phyloP scores from a whole-genome alignment of 495 filamentous ascomycete genomes.

The Penicillium soppii region DNA sequence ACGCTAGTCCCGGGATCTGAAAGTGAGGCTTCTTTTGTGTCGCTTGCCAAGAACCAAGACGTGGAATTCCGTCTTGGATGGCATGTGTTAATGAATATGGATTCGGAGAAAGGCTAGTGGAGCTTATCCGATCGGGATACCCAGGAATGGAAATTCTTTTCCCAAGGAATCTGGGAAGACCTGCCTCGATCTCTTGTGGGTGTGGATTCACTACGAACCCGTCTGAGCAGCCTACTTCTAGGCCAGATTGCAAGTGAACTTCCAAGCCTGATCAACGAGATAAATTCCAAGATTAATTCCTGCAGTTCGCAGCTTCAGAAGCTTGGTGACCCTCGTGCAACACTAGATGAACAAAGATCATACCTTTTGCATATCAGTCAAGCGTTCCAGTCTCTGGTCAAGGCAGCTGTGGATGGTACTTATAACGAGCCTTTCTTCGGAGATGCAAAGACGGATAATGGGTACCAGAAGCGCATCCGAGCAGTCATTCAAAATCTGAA shows the following conservation, averaged over 20 bases:
- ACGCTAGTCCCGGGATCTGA: slow-evolving; percentile 24
- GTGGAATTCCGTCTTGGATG: slow-evolving; percentile 63
- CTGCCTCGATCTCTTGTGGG: slow-evolving; percentile 27
- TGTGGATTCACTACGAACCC: slow-evolving; percentile 36
- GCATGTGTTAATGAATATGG: slow-evolving; percentile 65
- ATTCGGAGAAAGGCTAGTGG: slow-evolving; percentile 39
- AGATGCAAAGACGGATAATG: slow-evolving; percentile 32
- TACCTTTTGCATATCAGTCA: slow-evolving; percentile 56
- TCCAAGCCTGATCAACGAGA: slow-evolving; percentile 30
- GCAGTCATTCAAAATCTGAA: slow-evolving; percentile 60
- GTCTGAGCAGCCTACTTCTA: slow-evolving; percentile 42
- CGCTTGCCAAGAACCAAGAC: slow-evolving; percentile 60
- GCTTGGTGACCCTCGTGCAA: slow-evolving; percentile 50
- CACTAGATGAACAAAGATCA: slow-evolving; percentile 45
- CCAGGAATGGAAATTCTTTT: slow-evolving; percentile 33
- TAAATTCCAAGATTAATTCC: slow-evolving; percentile 22
- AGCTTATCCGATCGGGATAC: slow-evolving; percentile 27
- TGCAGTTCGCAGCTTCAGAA: slow-evolving; percentile 29
- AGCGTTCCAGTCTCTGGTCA: slow-evolving; percentile 46
- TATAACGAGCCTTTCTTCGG: slow-evolving; percentile 60
- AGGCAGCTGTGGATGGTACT: slow-evolving; percentile 52
- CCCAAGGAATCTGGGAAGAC: slow-evolving; percentile 33
- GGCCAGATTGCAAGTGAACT: slow-evolving; percentile 42
- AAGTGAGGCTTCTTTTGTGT: slow-evolving; percentile 50
- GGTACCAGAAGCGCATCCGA: slow-evolving; percentile 55